These are phyloP conservation scores for Boeremia exigua DNA, from an alignment of 2,329 filamentous ascomycete genomes.

Conservation along the genomic window DNA sequence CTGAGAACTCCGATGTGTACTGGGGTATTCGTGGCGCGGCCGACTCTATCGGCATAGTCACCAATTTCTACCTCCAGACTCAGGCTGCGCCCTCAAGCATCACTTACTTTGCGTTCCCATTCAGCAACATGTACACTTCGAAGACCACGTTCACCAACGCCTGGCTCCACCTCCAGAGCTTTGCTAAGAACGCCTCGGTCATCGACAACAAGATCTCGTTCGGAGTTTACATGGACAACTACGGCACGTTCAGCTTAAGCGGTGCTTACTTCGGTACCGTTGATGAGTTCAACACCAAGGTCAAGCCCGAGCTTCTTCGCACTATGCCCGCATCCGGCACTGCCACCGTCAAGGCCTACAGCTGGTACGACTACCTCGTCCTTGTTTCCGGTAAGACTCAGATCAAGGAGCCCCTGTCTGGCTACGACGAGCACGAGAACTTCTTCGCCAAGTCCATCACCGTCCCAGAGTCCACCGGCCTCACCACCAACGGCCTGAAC, in stretches of 20 bases:
- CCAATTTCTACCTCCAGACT: slow-evolving; percentile 46
- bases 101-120: slow-evolving; percentile 38
- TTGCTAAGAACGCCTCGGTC: slow-evolving; percentile 49
- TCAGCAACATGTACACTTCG: slow-evolving; percentile 32
- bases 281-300: slow-evolving; percentile 46
- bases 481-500: slow-evolving; percentile 35
- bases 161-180: slow-evolving; percentile 51
- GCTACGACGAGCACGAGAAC: slow-evolving; percentile 48
- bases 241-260: slow-evolving; percentile 41
- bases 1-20: slow-evolving; percentile 47
- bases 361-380: slow-evolving; percentile 51
- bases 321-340: slow-evolving; percentile 37
- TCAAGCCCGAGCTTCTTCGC: slow-evolving; percentile 49
- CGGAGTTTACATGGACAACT: slow-evolving; percentile 51
- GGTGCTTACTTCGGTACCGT: slow-evolving; percentile 51
- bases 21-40: slow-evolving; percentile 53
- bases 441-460: slow-evolving; percentile 52
- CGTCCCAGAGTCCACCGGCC: slow-evolving; percentile 44
- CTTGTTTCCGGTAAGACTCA: slow-evolving; percentile 45
- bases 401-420: slow-evolving; percentile 39
- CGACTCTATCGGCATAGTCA: slow-evolving; percentile 50
- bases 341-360: slow-evolving; percentile 35
- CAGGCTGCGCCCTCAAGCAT: slow-evolving; percentile 35
- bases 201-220: slow-evolving; percentile 51
- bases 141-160: slow-evolving; percentile 44